A percentile compares a stretch with the other conserved stretches of the same genome.
These are phyloP conservation scores for Alnus glutinosa DNA, from an alignment of 306 rosid species.

Conservation along the genomic window DNA sequence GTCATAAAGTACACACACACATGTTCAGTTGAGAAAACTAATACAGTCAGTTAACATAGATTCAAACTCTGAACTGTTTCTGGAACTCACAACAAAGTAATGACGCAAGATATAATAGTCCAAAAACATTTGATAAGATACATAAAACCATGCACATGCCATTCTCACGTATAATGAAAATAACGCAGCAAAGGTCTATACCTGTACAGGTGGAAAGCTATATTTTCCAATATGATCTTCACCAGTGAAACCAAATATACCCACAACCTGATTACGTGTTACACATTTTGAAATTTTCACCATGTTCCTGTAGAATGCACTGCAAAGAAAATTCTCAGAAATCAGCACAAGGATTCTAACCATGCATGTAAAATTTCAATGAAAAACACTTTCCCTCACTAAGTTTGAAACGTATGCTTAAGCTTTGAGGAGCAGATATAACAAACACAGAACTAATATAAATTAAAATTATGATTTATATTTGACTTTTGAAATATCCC, in stretches of 20 bases:
- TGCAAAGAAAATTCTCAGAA: conserved; percentile 34
- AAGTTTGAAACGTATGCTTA: not conserved
- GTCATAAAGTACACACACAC: not conserved
- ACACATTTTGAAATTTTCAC: conserved; percentile 74
- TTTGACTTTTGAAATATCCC: not conserved
- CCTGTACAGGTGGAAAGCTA: conserved; percentile 95
- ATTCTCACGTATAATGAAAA: not conserved
- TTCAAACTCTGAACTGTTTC: not conserved
- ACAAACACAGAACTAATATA: not conserved
- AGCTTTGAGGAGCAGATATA: not conserved
- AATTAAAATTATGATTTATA: not conserved
- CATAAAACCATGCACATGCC: not conserved
- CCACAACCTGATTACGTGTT: conserved; percentile 88
- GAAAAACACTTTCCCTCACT: not conserved
- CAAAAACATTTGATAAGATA: not conserved
- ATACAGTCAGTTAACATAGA: not conserved
- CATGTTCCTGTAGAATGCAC: conserved; percentile 88
- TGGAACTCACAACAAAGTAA: not conserved
- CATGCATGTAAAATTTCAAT: not conserved
- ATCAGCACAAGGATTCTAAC: conserved; percentile 1
- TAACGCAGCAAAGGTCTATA: conserved; percentile 31
- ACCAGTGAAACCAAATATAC: conserved; percentile 84
- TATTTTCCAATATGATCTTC: conserved; percentile 98
- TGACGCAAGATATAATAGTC: not conserved
- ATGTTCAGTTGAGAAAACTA: conserved; percentile 8